Conservation (phyloP, 305 asterid genomes). For the Petunia hybrid region DNA sequence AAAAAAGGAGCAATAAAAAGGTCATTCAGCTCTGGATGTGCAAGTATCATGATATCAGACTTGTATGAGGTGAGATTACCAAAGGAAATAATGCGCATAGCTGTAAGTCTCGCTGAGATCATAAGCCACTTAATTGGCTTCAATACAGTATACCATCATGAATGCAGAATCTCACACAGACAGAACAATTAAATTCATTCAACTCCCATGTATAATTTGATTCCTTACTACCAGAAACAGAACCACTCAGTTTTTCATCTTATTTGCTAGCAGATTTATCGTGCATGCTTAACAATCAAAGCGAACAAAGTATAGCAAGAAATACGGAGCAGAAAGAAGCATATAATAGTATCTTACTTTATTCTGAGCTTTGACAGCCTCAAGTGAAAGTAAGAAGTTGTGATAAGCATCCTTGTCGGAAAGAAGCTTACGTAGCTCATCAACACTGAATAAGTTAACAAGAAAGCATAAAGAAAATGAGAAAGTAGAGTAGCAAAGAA, state of each 20-base stretch:
- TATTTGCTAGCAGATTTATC: background rate
- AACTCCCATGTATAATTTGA: background rate
- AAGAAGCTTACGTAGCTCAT: conserved; percentile 84
- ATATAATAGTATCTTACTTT: conserved; percentile 55
- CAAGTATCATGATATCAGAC: background rate
- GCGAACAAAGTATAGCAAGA: background rate
- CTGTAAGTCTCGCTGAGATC: background rate
- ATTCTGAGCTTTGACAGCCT: conserved; percentile 90
- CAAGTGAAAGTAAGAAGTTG: conserved; percentile 76
- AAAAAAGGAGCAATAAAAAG: conserved; percentile 10
- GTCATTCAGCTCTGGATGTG: background rate
- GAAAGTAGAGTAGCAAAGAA: conserved; percentile 11
- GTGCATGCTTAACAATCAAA: background rate
- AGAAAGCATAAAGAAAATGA: conserved; percentile 32
- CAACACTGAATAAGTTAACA: conserved; percentile 59
- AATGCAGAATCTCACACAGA: conserved; percentile 7
- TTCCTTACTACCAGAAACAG: background rate
- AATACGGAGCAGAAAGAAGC: background rate
- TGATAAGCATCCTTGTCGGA: conserved; percentile 85
- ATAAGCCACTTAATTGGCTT: conserved; percentile 3
- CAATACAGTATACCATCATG: background rate
- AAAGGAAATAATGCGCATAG: background rate
- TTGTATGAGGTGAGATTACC: background rate
- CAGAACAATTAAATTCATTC: background rate
- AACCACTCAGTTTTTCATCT: background rate